These are phyloP conservation scores for Ceratocystis lukuohia DNA, from an alignment of 2,329 filamentous ascomycete genomes.

Conservation along the genomic window DNA sequence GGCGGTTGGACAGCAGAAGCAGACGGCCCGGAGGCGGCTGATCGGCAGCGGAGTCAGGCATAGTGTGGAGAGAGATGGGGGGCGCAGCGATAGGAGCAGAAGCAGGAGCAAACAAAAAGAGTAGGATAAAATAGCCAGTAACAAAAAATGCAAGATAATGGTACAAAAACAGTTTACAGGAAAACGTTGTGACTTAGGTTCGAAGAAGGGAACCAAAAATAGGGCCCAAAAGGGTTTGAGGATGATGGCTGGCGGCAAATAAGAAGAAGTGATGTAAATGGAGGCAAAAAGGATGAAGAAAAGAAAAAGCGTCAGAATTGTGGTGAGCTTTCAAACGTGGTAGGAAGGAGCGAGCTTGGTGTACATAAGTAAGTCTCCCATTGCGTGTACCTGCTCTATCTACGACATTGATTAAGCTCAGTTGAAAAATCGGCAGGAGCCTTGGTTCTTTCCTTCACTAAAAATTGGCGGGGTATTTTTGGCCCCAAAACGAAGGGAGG, in stretches of 20 bases:
- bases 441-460: neutral
- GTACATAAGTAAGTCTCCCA: neutral
- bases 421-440: constrained; percentile 10
- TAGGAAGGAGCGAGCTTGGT: neutral
- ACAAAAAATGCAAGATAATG: neutral
- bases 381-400: neutral
- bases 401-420: constrained; percentile 7
- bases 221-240: neutral
- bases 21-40: constrained; percentile 39
- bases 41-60: constrained; percentile 29
- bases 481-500: neutral
- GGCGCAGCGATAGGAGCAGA: neutral
- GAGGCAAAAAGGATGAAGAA: neutral
- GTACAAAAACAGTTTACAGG: neutral
- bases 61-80: constrained; percentile 21
- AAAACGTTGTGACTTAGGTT: neutral
- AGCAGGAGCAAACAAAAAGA: neutral
- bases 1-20: constrained; percentile 81
- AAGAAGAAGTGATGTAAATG: neutral
- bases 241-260: neutral
- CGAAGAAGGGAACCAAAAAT: neutral
- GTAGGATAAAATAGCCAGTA: neutral
- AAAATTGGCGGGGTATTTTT: constrained; percentile 7
- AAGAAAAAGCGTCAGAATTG: neutral
- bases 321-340: neutral